Conservation (phyloP, 768 basidiomycete species). For the Macrolepiota fuliginosa region DNA sequence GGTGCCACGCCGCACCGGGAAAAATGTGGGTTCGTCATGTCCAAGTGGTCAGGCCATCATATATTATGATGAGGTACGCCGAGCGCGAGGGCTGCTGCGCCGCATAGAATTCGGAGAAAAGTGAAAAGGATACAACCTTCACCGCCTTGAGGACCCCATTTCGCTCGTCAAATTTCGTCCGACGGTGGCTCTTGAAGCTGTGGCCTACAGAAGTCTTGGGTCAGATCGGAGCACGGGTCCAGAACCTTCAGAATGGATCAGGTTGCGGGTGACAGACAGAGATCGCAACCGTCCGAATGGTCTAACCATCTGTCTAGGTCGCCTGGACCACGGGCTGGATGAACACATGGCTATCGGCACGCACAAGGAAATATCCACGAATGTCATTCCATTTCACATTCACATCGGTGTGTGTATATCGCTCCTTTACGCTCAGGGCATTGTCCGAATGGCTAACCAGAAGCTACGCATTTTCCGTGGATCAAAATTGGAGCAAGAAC, state of each 20-base stretch:
- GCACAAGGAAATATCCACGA: not conserved
- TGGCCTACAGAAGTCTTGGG: not conserved
- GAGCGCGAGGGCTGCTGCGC: not conserved
- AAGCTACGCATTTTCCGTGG: not conserved
- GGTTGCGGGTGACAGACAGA: not conserved
- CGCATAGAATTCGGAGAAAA: constrained; percentile 7
- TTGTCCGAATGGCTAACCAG: not conserved
- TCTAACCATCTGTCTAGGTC: not conserved
- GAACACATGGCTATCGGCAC: constrained; percentile 1
- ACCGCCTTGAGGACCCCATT: not conserved
- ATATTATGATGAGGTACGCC: not conserved
- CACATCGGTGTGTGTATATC: not conserved
- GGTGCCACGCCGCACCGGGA: not conserved
- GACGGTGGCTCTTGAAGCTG: not conserved
- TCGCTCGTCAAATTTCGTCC: not conserved
- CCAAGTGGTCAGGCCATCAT: not conserved
- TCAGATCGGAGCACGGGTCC: not conserved
- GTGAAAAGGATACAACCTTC: not conserved
- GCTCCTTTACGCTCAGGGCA: not conserved
- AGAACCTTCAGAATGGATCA: not conserved
- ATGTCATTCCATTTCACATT: not conserved
- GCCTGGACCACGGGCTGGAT: not conserved
- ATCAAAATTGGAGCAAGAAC: not conserved
- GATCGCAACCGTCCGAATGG: not conserved
- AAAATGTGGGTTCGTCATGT: not conserved